Evolutionary conservation across 192 early-diverging fungal species (phyloP).

Genomic region (Backusella parvicylindrica): DNA sequence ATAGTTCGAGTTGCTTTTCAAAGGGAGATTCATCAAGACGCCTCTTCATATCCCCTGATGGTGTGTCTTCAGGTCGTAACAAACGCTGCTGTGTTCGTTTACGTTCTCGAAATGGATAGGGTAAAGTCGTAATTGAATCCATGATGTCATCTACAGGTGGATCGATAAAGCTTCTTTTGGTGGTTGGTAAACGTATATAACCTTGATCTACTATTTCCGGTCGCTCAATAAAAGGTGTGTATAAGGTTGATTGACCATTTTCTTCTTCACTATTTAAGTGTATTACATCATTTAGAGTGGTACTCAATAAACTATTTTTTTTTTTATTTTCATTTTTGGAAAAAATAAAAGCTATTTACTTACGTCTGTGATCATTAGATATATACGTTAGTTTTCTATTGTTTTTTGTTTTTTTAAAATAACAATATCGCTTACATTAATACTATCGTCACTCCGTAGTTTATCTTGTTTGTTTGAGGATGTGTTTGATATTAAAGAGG

Average conservation of each 20-base stretch:
- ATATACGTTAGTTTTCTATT: neutral
- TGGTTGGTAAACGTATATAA: neutral
- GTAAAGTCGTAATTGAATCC: neutral
- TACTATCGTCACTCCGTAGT: neutral
- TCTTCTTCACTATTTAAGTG: neutral
- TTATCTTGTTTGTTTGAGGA: neutral
- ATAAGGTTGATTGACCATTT: neutral
- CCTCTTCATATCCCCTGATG: neutral
- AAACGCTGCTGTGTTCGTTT: neutral
- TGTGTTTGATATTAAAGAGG: neutral
- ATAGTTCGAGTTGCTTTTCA: neutral
- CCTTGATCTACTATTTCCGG: neutral
- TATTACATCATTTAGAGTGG: neutral
- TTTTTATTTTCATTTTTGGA: neutral
- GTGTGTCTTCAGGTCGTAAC: neutral
- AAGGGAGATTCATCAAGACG: neutral
- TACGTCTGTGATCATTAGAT: neutral
- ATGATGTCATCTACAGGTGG: neutral
- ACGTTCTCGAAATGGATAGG: neutral
- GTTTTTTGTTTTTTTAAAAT: neutral
- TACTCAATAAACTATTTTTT: neutral
- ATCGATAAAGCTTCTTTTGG: neutral
- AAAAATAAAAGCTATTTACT: neutral
- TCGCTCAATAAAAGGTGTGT: neutral
- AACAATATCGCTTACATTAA: constrained; percentile 1